Evolutionary conservation across 2,329 filamentous ascomycete genomes (phyloP), one percentile per base, ranked within the genome.

Genomic region (Diaporthe aspalathi): DNA sequence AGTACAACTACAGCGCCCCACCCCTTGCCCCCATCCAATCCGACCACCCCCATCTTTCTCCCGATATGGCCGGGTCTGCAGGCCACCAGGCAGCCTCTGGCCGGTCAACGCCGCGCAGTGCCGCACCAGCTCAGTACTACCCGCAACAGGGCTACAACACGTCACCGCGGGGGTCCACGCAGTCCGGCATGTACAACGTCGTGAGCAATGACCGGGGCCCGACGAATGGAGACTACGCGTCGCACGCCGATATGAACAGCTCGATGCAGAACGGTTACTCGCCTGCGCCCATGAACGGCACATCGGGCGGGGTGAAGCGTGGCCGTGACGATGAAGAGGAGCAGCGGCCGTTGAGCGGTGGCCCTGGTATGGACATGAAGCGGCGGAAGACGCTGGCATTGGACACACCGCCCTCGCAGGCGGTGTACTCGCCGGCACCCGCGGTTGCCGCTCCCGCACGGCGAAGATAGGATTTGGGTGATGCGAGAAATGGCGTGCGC

Each of bases 101-200:
- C 43, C 91, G 94, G 73, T 94, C 94, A 45, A 97, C 94, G 24
- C 94, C 95, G 14, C 90, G 95, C 76, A 97, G 93, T 0, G 89
- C 94, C 5, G 87, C 90, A 12, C 88, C 92, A 0, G 86, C 90
- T 47, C 92, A 93, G 75, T 94, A 94, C 81, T 98, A 97, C 82
- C 81, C 88, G 7, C 88, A 88, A 73, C 85, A 86, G 79, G 91
- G 91, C 32, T 97, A 97, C 83, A 92, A 86, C 79, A 95, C 94
- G 0, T 92, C 95, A 62, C 94, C 94, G 27, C 91, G 94, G 52
- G 85, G 88, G 11, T 84, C 85, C 53, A 86, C 90, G 72, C 88
- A 92, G 4, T 91, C 93, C 0, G 95, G 93, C 84, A 97, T 97
- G 65, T 97, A 97, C 86, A 97, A 91, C 81, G 92, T 97, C 74